Evolutionary conservation across 2,329 filamentous ascomycete genomes (phyloP).

Genomic region (Diaporthe aspalathi): DNA sequence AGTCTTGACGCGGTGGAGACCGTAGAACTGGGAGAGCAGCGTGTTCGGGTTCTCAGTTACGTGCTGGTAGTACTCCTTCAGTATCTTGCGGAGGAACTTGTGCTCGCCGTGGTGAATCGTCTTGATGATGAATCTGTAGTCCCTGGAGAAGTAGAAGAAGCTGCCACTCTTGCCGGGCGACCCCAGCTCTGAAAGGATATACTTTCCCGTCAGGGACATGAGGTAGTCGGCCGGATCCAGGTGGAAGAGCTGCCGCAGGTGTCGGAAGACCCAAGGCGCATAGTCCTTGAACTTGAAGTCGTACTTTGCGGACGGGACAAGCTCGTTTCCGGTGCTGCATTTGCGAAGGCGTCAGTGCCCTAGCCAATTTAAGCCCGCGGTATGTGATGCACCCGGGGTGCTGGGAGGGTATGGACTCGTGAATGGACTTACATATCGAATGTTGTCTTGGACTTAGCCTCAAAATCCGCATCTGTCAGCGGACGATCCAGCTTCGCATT

Average conservation of each 20-base stretch:
- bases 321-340: constrained; percentile 89
- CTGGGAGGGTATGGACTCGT: too few relatives aligned
- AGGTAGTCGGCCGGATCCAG: constrained; percentile 97
- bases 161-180: constrained; percentile 98
- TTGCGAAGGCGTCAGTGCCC: constrained; percentile 48
- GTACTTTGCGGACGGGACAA: constrained; percentile 98
- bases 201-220: constrained; percentile 98
- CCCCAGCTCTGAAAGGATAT: constrained; percentile 95
- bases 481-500: constrained; percentile 96
- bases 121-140: constrained; percentile 99
- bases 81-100: constrained; percentile 84
- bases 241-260: constrained; percentile 86
- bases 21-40: constrained; percentile 96
- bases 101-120: constrained; percentile 97
- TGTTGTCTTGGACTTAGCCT: constrained; percentile 95
- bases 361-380: too few relatives aligned
- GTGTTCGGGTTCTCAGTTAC: constrained; percentile 93
- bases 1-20: constrained; percentile 96
- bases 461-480: constrained; percentile 90
- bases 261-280: constrained; percentile 98
- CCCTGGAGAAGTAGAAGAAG: constrained; percentile 99
- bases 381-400: too few relatives aligned
- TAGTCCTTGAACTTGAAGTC: constrained; percentile 99
- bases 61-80: constrained; percentile 94
- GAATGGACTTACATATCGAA: constrained; percentile 85